Evolutionary conservation across 2,329 filamentous ascomycete species (phyloP), one percentile per base, ranked within the genome.

Genomic region (Botrytis fragariae): DNA sequence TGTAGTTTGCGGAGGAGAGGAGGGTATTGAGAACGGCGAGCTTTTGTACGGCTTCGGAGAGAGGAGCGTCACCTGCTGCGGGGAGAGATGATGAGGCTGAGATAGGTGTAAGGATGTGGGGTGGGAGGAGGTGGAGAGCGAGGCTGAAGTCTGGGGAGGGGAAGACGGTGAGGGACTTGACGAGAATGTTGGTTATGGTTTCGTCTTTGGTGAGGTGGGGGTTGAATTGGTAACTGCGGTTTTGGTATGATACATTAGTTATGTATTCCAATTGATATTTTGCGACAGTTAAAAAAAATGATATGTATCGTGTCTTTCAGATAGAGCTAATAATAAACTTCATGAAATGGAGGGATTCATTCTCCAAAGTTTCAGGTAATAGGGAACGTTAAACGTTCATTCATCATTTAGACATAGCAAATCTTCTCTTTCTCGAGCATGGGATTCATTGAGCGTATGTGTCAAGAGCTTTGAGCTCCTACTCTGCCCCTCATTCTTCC

Each of bases 111-210:
- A 94, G 89, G 77, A 92, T 89, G 82, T 95, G 90, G 64, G 95
- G 92, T 76, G 94, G 94, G 81, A 99, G 94, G 77, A 99, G 93
- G 82, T 97, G 93, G 75, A 99, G 91, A 80, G 93, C 92, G 80
- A 98, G 93, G 79, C 91, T 92, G 90, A 98, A 99, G 84, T 98
- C 95, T 62, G 96, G 91, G 32, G 93, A 95, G 77, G 96, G 96
- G 88, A 99, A 99, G 85, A 97, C 93, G 79, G 95, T 97, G 82
- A 99, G 91, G 78, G 95, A 89, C 88, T 98, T 99, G 87, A 97
- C 95, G 83, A 99, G 94, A 86, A 98, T 93, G 89, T 98, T 98
- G 87, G 96, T 98, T 84, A 96, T 94, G 81, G 95, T 94, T 85
- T 99, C 96, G 82, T 97, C 93, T 87, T 96, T 95, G 82, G 95